A percentile compares a stretch with the other conserved stretches of the same genome.
These are phyloP conservation scores for Stephania yunnanensis DNA, from an alignment of 164 flowering plant species.

Conservation along the genomic window DNA sequence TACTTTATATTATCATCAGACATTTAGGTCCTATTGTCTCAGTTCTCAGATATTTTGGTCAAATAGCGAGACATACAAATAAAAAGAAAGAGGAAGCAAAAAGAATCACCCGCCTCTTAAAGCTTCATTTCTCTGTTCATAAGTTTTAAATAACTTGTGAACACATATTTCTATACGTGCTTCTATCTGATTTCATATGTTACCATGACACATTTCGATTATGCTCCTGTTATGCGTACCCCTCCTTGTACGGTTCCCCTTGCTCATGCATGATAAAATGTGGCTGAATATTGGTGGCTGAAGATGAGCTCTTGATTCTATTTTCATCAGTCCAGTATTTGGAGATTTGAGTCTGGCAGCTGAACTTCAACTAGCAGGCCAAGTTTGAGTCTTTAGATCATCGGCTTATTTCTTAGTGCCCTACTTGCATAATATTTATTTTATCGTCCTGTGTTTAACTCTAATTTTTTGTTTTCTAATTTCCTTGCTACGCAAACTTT, in stretches of 20 bases:
- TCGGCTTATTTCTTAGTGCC: not conserved
- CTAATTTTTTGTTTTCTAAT: slow-evolving; percentile 1
- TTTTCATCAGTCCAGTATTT: not conserved
- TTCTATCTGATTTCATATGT: not conserved
- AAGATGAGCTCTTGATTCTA: slow-evolving; percentile 1
- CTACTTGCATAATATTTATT: not conserved
- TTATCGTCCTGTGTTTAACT: not conserved
- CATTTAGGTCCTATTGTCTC: not conserved
- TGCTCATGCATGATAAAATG: not conserved
- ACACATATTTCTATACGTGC: not conserved
- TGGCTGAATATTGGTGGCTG: not conserved
- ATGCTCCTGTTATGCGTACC: not conserved
- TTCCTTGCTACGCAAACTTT: not conserved
- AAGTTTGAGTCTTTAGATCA: not conserved
- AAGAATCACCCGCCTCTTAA: not conserved
- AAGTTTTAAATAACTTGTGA: not conserved
- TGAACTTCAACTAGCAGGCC: not conserved
- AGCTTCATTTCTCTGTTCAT: not conserved
- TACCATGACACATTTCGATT: not conserved
- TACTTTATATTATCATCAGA: not conserved
- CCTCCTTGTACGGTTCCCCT: not conserved
- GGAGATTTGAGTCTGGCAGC: not conserved
- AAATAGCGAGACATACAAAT: not conserved
- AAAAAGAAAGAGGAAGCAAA: not conserved
- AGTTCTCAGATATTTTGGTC: not conserved